Evolutionary conservation across 495 filamentous ascomycete genomes (phyloP).

Genomic region (Talaromyces liani): DNA sequence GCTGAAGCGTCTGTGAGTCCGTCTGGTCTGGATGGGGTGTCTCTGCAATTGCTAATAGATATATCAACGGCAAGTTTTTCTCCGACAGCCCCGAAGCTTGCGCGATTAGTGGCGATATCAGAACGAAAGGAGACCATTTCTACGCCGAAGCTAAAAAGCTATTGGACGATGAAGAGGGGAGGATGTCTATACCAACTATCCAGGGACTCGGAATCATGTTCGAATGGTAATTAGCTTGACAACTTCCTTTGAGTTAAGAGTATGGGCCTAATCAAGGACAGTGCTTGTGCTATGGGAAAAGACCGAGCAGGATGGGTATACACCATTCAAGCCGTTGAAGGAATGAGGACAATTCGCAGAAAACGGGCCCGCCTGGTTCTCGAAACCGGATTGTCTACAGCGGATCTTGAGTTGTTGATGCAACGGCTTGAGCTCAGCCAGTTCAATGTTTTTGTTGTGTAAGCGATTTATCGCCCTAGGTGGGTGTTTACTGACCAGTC

Average conservation of each 20-base stretch:
- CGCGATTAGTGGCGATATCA: slow-evolving; percentile 12
- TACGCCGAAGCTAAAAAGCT: slow-evolving; percentile 22
- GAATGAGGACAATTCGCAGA: slow-evolving; percentile 3
- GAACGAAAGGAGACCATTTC: slow-evolving; percentile 17
- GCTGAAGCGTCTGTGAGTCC: slow-evolving; percentile 26
- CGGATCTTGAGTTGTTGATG: not conserved
- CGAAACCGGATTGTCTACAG: not conserved
- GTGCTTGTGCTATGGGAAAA: slow-evolving; percentile 24
- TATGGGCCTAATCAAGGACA: slow-evolving; percentile 3
- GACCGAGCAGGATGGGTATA: slow-evolving; percentile 27
- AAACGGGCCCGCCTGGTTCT: not conserved
- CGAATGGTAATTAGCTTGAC: slow-evolving; percentile 13
- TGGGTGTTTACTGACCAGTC: not conserved
- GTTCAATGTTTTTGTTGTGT: slow-evolving; percentile 2
- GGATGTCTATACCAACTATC: slow-evolving; percentile 19
- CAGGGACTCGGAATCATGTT: slow-evolving; percentile 22
- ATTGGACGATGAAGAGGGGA: slow-evolving; percentile 22
- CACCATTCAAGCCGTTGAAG: slow-evolving; percentile 13
- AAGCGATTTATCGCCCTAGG: not conserved
- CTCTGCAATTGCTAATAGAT: slow-evolving; percentile 3
- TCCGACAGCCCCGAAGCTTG: slow-evolving; percentile 18
- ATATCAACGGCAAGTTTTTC: slow-evolving; percentile 6
- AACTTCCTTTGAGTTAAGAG: not conserved
- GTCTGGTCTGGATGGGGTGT: no score
- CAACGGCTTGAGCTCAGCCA: slow-evolving; percentile 6